Evolutionary conservation across 495 filamentous ascomycete species (phyloP).

Genomic region (Copromyces sp.): DNA sequence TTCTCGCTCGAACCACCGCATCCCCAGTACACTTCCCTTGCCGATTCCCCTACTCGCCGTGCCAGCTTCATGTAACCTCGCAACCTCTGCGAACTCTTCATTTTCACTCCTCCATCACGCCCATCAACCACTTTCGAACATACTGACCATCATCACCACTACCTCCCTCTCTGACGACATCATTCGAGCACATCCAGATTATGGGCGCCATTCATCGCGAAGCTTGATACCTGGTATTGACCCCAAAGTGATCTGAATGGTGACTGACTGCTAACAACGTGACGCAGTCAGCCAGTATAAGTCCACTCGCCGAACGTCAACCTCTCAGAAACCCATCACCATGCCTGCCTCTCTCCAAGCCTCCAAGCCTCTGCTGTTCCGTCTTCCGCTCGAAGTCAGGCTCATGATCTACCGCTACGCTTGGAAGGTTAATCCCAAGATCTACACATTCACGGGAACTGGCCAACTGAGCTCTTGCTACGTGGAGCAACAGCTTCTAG

Average conservation of each 20-base stretch:
- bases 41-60: not conserved
- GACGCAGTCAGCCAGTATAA: not conserved
- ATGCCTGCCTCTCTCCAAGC: not conserved
- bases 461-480: not conserved
- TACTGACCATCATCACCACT: not conserved
- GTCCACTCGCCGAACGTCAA: not conserved
- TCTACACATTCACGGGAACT: not conserved
- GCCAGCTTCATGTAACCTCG: not conserved
- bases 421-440: not conserved
- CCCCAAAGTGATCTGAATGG: not conserved
- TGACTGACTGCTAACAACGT: not conserved
- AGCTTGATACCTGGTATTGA: not conserved
- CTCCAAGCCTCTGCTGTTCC: not conserved
- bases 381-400: not conserved
- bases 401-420: not conserved
- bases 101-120: not conserved
- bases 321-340: not conserved
- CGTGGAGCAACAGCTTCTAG: not conserved
- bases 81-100: not conserved
- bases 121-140: not conserved
- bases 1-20: not conserved
- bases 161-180: not conserved
- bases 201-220: not conserved
- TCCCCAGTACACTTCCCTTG: not conserved
- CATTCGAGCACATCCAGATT: not conserved